These are phyloP conservation scores for Chalciporus chontae DNA, from an alignment of 768 basidiomycete species.

Conservation along the genomic window DNA sequence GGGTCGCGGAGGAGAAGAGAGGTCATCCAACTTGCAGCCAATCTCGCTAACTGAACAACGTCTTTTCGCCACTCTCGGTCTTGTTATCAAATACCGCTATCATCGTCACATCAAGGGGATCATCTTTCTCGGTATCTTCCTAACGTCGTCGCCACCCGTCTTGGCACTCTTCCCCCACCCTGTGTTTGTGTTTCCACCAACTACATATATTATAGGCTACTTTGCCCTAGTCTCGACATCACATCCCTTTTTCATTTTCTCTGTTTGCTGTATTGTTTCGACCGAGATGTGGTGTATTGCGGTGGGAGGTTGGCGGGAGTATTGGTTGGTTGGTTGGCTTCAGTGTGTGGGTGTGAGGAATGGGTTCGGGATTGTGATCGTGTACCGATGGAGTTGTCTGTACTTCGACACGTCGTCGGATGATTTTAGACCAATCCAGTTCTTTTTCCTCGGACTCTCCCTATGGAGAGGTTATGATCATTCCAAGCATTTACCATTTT, in stretches of 20 bases:
- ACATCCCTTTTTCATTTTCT: slow-evolving; percentile 10
- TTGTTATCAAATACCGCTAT: slow-evolving; percentile 13
- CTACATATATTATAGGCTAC: slow-evolving; percentile 31
- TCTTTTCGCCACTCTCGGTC: slow-evolving; percentile 15
- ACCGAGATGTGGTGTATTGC: neutral
- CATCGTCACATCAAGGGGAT: slow-evolving; percentile 8
- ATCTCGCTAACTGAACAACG: slow-evolving; percentile 7
- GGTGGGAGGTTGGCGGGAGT: neutral
- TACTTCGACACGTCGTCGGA: neutral
- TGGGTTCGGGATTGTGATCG: neutral
- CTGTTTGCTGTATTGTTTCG: neutral
- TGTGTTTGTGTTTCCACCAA: slow-evolving; percentile 23
- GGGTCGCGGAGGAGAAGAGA: slow-evolving; percentile 1
- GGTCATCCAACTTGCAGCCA: slow-evolving; percentile 14
- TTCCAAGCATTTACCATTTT: too few relatives aligned
- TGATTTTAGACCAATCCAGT: neutral
- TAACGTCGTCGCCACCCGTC: slow-evolving; percentile 10
- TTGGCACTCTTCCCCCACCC: slow-evolving; percentile 7
- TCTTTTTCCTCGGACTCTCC: neutral
- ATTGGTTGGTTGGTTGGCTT: neutral
- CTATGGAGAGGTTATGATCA: too few relatives aligned
- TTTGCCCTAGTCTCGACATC: slow-evolving; percentile 19
- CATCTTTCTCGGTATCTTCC: slow-evolving; percentile 11
- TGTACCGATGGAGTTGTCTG: neutral
- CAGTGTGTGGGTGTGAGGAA: neutral